phyloP scores from a whole-genome alignment of 1,139 yeast species.

The Saccharomycopsis phalli region DNA sequence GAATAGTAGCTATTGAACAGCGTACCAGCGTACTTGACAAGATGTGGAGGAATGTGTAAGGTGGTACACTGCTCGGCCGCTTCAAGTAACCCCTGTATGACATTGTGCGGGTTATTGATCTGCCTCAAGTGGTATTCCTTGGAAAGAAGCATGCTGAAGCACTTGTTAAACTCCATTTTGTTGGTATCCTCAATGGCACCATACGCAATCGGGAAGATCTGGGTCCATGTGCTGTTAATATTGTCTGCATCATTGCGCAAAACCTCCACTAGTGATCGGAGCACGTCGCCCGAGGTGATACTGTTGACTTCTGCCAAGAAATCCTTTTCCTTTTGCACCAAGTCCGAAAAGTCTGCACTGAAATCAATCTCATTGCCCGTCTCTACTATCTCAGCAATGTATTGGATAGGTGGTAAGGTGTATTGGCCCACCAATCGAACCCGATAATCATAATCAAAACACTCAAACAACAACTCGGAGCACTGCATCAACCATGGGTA shows the following conservation, averaged over 20 bases:
- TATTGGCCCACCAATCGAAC: conserved; percentile 41
- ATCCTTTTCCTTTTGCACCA: conserved; percentile 41
- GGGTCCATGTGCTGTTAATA: conserved; percentile 78
- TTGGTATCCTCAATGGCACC: conserved; percentile 68
- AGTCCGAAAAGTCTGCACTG: conserved; percentile 20
- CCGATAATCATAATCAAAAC: conserved; percentile 47
- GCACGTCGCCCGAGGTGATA: conserved; percentile 49
- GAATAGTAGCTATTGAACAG: conserved; percentile 91
- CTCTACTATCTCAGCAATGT: conserved; percentile 33
- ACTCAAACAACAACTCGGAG: conserved; percentile 72
- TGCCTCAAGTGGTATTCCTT: conserved; percentile 91
- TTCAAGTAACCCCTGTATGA: conserved; percentile 72
- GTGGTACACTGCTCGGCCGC: conserved; percentile 70
- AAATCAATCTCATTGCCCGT: conserved; percentile 23
- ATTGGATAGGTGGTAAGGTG: conserved; percentile 47
- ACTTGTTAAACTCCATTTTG: conserved; percentile 72
- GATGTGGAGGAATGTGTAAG: conserved; percentile 86
- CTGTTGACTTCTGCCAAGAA: conserved; percentile 41
- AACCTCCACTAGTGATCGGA: conserved; percentile 68
- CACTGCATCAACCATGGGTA: conserved; percentile 96
- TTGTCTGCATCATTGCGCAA: conserved; percentile 77
- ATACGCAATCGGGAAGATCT: conserved; percentile 75
- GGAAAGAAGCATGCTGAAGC: conserved; percentile 68
- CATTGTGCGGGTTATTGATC: conserved; percentile 79
- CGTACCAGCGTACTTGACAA: conserved; percentile 79